Evolutionary conservation across 345 rosid species (phyloP).

Genomic region (Mangifera indica): DNA sequence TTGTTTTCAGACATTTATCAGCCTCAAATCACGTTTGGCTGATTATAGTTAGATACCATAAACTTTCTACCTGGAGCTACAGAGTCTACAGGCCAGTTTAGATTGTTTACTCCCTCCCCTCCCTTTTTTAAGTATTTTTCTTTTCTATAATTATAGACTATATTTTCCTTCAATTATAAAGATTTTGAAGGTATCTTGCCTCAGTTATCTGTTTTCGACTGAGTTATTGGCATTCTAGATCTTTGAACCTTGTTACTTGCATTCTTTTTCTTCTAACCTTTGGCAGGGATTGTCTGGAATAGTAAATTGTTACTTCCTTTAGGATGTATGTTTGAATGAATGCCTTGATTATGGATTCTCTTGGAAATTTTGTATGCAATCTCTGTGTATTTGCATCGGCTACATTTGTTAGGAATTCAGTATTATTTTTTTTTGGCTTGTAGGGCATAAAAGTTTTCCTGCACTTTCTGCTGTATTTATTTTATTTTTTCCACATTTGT

Average conservation of each 20-base stretch:
- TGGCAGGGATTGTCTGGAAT: neutral
- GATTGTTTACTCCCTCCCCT: neutral
- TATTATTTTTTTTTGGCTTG: neutral
- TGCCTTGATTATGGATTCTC: neutral
- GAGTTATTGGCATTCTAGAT: neutral
- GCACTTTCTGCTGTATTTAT: constrained; percentile 7
- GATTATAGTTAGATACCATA: neutral
- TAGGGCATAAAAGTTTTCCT: constrained; percentile 3
- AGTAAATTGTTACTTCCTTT: neutral
- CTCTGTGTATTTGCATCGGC: neutral
- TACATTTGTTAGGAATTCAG: constrained; percentile 15
- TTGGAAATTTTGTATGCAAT: neutral
- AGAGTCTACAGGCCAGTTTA: neutral
- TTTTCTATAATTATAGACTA: neutral
- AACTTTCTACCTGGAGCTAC: neutral
- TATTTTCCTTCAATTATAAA: neutral
- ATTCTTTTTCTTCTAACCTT: neutral
- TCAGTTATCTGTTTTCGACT: neutral
- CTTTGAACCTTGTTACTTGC: neutral
- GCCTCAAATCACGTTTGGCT: neutral
- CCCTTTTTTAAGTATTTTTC: neutral
- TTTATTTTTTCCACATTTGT: constrained; percentile 17
- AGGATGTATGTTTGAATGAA: neutral
- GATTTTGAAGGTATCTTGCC: neutral
- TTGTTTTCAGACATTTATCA: neutral